Percentiles rank a stretch among this genome's conserved stretches.
phyloP scores from a whole-genome alignment of 2,329 filamentous ascomycete species.

The Paraphoma chrysanthemicola region DNA sequence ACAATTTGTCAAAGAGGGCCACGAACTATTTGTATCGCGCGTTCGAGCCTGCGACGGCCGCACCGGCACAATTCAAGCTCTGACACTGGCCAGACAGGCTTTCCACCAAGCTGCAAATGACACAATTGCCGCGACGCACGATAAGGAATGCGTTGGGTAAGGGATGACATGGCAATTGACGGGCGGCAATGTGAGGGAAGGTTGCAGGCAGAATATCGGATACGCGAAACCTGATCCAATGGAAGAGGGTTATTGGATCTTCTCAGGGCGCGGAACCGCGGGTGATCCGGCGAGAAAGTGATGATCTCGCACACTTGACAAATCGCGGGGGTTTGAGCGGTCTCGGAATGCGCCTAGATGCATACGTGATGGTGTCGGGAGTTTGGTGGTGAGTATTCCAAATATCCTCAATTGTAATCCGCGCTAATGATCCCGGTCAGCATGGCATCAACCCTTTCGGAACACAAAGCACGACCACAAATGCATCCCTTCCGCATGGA shows the following conservation, averaged over 20 bases:
- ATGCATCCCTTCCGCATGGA: slow-evolving; percentile 14
- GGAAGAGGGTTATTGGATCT: background rate
- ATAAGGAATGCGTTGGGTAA: slow-evolving; percentile 3
- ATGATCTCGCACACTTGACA: slow-evolving; percentile 18
- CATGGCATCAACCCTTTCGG: slow-evolving; percentile 16
- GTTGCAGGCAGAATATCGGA: slow-evolving; percentile 2
- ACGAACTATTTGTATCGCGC: slow-evolving; percentile 6
- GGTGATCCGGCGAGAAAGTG: background rate
- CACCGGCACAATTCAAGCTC: background rate
- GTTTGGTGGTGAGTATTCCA: slow-evolving; percentile 36
- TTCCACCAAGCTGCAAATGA: background rate
- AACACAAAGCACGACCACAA: slow-evolving; percentile 14
- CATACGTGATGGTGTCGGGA: slow-evolving; percentile 3
- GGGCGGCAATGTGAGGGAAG: background rate
- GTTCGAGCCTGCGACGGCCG: slow-evolving; percentile 6
- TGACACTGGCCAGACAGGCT: background rate
- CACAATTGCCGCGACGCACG: slow-evolving; percentile 1
- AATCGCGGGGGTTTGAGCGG: slow-evolving; percentile 13
- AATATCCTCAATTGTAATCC: slow-evolving; percentile 25
- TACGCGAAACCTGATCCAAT: slow-evolving; percentile 14
- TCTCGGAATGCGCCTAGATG: slow-evolving; percentile 3
- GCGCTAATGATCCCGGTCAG: slow-evolving; percentile 25
- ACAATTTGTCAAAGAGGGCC: slow-evolving; percentile 26
- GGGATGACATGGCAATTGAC: slow-evolving; percentile 1
- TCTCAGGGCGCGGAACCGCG: background rate